Evolutionary conservation across 441 rosid genomes (phyloP).

Genomic region (Breynia disticha): DNA sequence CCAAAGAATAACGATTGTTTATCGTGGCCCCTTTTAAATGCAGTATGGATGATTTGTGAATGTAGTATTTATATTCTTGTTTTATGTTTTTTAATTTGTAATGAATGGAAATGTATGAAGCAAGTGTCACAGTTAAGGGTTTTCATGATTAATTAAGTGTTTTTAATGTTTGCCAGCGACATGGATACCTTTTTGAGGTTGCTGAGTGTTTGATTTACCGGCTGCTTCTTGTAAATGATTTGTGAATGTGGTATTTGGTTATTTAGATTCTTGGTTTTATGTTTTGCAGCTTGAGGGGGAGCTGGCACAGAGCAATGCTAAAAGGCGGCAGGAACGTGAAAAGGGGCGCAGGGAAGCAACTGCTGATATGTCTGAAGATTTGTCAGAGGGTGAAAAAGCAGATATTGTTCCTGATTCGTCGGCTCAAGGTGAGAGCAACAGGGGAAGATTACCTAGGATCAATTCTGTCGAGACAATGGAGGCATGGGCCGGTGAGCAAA

Average conservation of each 20-base stretch:
- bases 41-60: no score
- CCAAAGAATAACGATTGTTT: no score
- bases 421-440: constrained; percentile 48
- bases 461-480: constrained; percentile 93
- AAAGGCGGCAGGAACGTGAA: constrained; percentile 59
- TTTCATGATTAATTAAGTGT: no score
- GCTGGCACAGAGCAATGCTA: constrained; percentile 58
- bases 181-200: not conserved
- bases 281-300: constrained; percentile 66
- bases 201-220: not conserved
- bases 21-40: no score
- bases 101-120: no score
- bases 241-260: not conserved
- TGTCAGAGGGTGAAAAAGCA: constrained; percentile 84
- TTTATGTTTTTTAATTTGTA: no score
- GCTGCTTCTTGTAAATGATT: not conserved
- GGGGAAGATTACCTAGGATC: constrained; percentile 66
- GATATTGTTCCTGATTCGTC: constrained; percentile 48
- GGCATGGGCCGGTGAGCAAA: constrained; percentile 77
- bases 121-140: no score
- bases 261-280: not conserved
- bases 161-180: no score
- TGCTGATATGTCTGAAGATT: constrained; percentile 87
- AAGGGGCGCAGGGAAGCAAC: constrained; percentile 70
- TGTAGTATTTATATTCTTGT: no score